phyloP scores from a whole-genome alignment of 495 filamentous ascomycete species.

The Talaromyces stipitatus region DNA sequence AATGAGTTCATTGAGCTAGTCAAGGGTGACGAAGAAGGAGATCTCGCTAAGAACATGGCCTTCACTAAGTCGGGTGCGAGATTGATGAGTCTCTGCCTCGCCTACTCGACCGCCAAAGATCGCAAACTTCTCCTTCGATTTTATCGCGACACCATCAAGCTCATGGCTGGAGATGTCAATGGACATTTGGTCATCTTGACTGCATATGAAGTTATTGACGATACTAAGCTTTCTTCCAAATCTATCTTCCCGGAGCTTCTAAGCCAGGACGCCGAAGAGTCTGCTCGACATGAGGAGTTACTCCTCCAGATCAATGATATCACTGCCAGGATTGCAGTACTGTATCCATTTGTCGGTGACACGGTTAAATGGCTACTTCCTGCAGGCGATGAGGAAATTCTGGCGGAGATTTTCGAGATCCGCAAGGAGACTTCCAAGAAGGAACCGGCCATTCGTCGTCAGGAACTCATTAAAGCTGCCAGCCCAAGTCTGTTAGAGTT shows the following conservation, averaged over 20 bases:
- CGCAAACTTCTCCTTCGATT: constrained; percentile 78
- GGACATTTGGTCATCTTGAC: constrained; percentile 77
- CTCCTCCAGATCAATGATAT: constrained; percentile 55
- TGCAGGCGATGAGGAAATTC: constrained; percentile 50
- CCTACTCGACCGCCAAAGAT: constrained; percentile 84
- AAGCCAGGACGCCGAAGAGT: constrained; percentile 52
- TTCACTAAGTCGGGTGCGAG: constrained; percentile 86
- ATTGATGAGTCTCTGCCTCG: constrained; percentile 71
- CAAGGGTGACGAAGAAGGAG: constrained; percentile 82
- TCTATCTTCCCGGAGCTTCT: constrained; percentile 76
- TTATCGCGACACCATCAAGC: constrained; percentile 76
- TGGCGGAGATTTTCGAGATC: constrained; percentile 68
- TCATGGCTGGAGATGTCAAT: constrained; percentile 69
- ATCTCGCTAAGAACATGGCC: constrained; percentile 86
- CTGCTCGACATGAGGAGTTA: constrained; percentile 52
- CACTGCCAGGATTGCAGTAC: constrained; percentile 66
- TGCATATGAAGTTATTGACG: constrained; percentile 85
- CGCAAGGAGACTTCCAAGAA: constrained; percentile 85
- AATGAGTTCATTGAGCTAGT: constrained; percentile 84
- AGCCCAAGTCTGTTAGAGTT: constrained; percentile 56
- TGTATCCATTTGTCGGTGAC: constrained; percentile 75
- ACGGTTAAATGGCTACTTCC: constrained; percentile 63
- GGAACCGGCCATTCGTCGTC: constrained; percentile 62
- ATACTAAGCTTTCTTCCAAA: constrained; percentile 83
- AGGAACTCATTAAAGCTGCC: constrained; percentile 60